These are phyloP conservation scores for Alternaria solani DNA, from an alignment of 2,329 filamentous ascomycete species.

Conservation along the genomic window DNA sequence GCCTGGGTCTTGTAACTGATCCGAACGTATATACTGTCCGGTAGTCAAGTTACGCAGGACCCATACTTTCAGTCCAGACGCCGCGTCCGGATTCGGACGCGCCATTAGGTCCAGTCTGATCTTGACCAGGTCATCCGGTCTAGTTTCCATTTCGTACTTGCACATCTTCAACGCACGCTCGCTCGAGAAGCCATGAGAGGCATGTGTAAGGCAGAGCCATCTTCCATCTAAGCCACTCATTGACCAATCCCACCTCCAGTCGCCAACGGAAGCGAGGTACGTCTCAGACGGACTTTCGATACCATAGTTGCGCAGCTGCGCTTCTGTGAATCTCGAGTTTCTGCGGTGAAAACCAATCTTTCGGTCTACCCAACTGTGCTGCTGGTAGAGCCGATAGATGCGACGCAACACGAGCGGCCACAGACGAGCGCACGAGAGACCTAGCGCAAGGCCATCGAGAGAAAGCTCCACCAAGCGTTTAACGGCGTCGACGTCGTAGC, in stretches of 20 bases:
- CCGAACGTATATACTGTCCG: conserved; percentile 21
- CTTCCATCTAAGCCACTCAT: neutral
- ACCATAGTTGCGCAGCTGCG: neutral
- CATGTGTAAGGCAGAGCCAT: neutral
- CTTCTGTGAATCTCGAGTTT: neutral
- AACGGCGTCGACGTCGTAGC: neutral
- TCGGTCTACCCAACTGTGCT: conserved; percentile 10
- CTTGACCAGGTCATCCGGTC: neutral
- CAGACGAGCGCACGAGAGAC: conserved; percentile 12
- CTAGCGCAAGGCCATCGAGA: conserved; percentile 11
- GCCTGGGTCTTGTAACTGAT: conserved; percentile 8
- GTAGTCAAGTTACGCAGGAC: conserved; percentile 23
- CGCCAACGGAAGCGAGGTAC: neutral
- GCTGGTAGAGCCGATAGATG: conserved; percentile 10
- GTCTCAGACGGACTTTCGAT: neutral
- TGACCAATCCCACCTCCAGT: neutral
- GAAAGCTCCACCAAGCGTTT: neutral
- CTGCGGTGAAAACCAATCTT: conserved; percentile 13
- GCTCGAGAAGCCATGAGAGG: neutral
- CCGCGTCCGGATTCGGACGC: neutral
- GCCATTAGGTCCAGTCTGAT: conserved; percentile 12
- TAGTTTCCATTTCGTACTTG: neutral
- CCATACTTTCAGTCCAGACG: conserved; percentile 11
- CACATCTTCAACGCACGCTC: neutral
- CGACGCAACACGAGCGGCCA: conserved; percentile 15